phyloP scores from a whole-genome alignment of 2,329 filamentous ascomycete species.

The Fusarium pseudocircinatum region DNA sequence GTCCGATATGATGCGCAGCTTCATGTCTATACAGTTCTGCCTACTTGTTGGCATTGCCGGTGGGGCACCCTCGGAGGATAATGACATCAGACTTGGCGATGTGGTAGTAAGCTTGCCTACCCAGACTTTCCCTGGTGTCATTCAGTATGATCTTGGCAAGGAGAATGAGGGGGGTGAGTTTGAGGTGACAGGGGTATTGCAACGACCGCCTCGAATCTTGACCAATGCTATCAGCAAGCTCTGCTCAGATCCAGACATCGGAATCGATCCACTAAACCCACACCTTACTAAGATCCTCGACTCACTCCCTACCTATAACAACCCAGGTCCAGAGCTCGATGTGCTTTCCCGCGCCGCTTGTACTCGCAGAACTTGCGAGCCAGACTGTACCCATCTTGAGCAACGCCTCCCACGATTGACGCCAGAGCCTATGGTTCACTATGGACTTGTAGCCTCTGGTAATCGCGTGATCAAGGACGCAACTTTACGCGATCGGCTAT shows the following conservation, averaged over 20 bases:
- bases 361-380: not conserved
- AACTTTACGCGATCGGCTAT: not conserved
- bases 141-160: not conserved
- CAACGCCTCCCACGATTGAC: not conserved
- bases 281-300: not conserved
- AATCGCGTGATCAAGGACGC: not conserved
- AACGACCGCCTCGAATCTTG: not conserved
- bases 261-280: not conserved
- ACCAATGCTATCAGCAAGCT: not conserved
- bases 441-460: not conserved
- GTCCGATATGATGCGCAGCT: not conserved
- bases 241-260: not conserved
- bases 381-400: not conserved
- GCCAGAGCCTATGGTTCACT: not conserved
- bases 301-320: not conserved
- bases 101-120: not conserved
- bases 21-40: not conserved
- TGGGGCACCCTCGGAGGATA: not conserved
- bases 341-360: accelerated
- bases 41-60: not conserved
- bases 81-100: not conserved
- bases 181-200: not conserved
- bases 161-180: not conserved
- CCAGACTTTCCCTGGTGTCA: accelerated
- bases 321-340: not conserved